Conservation (phyloP, 23 red algal genomes). For the Pyropia yezoensis region DNA sequence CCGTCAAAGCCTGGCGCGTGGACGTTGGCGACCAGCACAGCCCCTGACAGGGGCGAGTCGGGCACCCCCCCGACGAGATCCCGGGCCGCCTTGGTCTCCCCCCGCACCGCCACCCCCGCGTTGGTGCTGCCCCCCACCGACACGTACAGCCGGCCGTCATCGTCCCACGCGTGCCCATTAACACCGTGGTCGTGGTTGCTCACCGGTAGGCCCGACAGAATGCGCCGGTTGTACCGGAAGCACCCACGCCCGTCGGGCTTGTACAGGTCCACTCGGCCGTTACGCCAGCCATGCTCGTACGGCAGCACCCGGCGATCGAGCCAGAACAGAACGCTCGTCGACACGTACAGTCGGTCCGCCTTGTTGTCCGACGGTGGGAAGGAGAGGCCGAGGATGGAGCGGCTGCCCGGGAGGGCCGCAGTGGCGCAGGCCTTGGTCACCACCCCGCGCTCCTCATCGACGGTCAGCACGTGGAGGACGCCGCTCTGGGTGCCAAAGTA, state of each 20-base stretch:
- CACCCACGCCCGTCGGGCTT: too few species aligned
- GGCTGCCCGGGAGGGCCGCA: conserved; percentile 13
- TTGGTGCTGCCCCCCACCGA: conserved; percentile 41
- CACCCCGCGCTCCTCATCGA: conserved; percentile 1
- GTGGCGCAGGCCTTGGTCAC: conserved; percentile 29
- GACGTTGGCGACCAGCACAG: conserved; percentile 15
- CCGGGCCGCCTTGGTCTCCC: too few species aligned
- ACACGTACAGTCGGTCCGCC: conserved; percentile 16
- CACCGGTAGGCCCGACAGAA: conserved; percentile 43
- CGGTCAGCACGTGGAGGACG: conserved; percentile 26
- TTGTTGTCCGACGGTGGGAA: conserved; percentile 27
- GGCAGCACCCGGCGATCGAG: conserved; percentile 17
- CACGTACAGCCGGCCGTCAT: conserved; percentile 41
- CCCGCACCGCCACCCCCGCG: conserved; percentile 12
- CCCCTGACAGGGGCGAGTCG: conserved; percentile 13
- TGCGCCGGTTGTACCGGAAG: neutral
- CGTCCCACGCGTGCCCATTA: conserved; percentile 34
- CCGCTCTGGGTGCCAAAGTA: conserved; percentile 55
- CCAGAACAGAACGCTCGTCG: conserved; percentile 30
- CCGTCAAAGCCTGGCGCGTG: conserved; percentile 25
- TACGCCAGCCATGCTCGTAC: conserved; percentile 21
- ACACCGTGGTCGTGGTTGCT: conserved; percentile 61
- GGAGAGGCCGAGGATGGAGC: conserved; percentile 34
- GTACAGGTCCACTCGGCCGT: conserved; percentile 13
- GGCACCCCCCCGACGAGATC: conserved; percentile 12